Percentiles rank a stretch among this genome's conserved stretches.
phyloP scores from a whole-genome alignment of 1,139 yeast species.

The Suhomyces guaymorum region DNA sequence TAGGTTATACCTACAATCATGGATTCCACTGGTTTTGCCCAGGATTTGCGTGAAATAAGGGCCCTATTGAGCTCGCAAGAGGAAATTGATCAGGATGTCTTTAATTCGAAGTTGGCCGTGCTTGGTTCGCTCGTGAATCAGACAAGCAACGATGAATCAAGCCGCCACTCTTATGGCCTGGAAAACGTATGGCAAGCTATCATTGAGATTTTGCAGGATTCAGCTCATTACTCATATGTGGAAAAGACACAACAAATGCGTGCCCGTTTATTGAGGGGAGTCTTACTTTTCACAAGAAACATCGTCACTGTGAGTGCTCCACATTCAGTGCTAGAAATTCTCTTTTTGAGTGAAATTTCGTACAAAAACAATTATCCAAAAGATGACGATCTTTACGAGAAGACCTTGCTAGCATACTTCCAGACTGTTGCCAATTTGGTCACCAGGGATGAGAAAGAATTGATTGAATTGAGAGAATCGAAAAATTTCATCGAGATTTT shows the following conservation, averaged over 20 bases:
- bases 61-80: too few species aligned
- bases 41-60: too few species aligned
- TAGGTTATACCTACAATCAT: too few species aligned
- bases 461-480: background rate
- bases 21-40: too few species aligned
- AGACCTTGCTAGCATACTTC: slow-evolving; percentile 13
- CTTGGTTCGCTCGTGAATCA: background rate
- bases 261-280: slow-evolving; percentile 7
- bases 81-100: background rate
- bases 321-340: background rate
- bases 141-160: background rate
- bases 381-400: slow-evolving; percentile 10
- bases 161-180: background rate
- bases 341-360: slow-evolving; percentile 2
- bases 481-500: slow-evolving; percentile 1
- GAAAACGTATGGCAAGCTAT: slow-evolving; percentile 1
- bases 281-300: slow-evolving; percentile 6
- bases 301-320: slow-evolving; percentile 2
- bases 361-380: slow-evolving; percentile 4
- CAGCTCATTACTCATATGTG: slow-evolving; percentile 1
- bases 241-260: background rate
- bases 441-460: background rate
- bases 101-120: background rate
- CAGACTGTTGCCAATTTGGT: slow-evolving; percentile 16
- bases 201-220: slow-evolving; percentile 1